Conservation (phyloP, 2,329 filamentous ascomycete genomes). For the Monosporascus sp. region DNA sequence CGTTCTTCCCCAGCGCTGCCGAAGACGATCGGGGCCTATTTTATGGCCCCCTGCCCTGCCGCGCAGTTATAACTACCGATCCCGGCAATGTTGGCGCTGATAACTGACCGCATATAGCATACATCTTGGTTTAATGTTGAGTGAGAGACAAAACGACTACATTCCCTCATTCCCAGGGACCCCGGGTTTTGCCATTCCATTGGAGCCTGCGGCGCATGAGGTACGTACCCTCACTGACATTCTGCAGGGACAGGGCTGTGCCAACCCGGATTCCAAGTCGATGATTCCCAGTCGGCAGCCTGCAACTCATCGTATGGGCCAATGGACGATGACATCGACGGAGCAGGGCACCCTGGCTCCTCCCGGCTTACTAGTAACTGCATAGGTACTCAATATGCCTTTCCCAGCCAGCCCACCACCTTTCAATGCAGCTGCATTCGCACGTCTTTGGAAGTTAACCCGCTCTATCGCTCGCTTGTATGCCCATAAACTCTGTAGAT, state of each 20-base stretch:
- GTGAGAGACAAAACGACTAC: background rate
- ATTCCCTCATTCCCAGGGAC: background rate
- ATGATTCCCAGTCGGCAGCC: conserved; percentile 1
- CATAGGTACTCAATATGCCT: background rate
- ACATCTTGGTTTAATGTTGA: background rate
- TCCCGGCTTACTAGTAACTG: background rate
- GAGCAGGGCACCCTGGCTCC: conserved; percentile 8
- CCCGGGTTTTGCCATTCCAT: background rate
- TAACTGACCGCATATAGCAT: background rate
- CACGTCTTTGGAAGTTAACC: background rate
- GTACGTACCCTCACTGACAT: background rate
- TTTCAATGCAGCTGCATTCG: background rate
- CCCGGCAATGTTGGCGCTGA: background rate
- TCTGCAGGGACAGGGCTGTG: background rate
- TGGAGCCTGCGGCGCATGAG: background rate
- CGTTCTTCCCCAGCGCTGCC: background rate
- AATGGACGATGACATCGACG: conserved; percentile 20
- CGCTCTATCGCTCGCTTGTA: background rate
- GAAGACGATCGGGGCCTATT: background rate
- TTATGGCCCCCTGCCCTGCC: background rate
- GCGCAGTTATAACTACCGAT: background rate
- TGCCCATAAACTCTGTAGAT: background rate
- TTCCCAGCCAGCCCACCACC: background rate
- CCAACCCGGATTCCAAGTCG: background rate
- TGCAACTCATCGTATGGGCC: conserved; percentile 10